Evolutionary conservation across 345 rosid genomes (phyloP).

Genomic region (Euphorbia peplus): DNA sequence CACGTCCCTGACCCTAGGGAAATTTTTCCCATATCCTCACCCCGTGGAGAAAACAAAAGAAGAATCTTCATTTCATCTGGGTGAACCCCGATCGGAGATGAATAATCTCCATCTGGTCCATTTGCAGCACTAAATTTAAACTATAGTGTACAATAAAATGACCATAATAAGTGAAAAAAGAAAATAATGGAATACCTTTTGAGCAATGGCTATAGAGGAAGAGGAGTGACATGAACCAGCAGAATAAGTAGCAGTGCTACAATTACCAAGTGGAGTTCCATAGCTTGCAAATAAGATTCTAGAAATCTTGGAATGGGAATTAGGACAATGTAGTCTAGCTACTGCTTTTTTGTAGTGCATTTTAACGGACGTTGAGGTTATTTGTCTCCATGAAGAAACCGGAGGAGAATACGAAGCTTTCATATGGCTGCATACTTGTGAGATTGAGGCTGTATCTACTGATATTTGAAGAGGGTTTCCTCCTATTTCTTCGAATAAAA

Average conservation of each 20-base stretch:
- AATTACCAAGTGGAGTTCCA: slow-evolving; percentile 50
- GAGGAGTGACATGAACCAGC: slow-evolving; percentile 48
- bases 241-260: slow-evolving; percentile 26
- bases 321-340: slow-evolving; percentile 37
- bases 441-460: slow-evolving; percentile 36
- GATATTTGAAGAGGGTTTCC: slow-evolving; percentile 52
- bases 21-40: too few relatives aligned
- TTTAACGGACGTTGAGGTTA: not conserved
- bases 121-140: too few relatives aligned
- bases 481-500: slow-evolving; percentile 49
- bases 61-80: too few relatives aligned
- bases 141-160: too few relatives aligned
- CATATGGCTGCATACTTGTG: slow-evolving; percentile 32
- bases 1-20: too few relatives aligned
- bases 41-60: too few relatives aligned
- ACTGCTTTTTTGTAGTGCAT: not conserved
- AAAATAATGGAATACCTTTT: slow-evolving; percentile 35
- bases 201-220: slow-evolving; percentile 33
- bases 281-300: slow-evolving; percentile 49
- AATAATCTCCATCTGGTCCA: too few relatives aligned
- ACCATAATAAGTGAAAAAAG: too few relatives aligned
- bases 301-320: slow-evolving; percentile 32
- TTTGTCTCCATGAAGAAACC: slow-evolving; percentile 9
- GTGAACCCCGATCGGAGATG: too few relatives aligned
- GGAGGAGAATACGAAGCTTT: slow-evolving; percentile 29